Evolutionary conservation across 139 green algal species (phyloP).

Genomic region (Auxenochlorella pyrenoidosa): DNA sequence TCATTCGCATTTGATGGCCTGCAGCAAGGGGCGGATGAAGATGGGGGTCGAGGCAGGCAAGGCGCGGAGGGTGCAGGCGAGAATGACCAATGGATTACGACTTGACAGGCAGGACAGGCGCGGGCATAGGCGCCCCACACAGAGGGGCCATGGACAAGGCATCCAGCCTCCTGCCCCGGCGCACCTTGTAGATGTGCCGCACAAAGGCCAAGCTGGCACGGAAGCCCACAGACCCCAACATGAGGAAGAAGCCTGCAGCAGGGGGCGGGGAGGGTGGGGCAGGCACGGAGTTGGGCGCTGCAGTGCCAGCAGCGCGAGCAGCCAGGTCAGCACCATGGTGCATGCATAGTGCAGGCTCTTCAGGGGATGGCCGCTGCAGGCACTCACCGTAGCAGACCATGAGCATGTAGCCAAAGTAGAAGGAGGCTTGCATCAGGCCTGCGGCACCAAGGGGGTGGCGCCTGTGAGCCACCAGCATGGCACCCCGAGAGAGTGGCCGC

Average conservation of each 20-base stretch:
- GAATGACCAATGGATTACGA: no score
- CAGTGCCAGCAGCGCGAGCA: neutral
- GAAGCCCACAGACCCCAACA: constrained; percentile 92
- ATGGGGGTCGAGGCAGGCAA: neutral
- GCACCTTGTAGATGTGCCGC: constrained; percentile 79
- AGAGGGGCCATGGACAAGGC: no score
- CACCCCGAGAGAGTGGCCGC: no score
- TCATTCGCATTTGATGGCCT: constrained; percentile 75
- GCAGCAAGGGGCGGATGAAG: neutral
- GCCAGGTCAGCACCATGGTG: no score
- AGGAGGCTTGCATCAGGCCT: constrained; percentile 76
- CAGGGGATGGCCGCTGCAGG: no score
- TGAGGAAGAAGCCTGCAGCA: constrained; percentile 27
- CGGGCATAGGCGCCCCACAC: no score
- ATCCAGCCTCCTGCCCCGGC: no score
- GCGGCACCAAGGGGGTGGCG: neutral
- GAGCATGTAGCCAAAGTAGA: constrained; percentile 92
- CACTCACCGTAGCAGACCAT: constrained; percentile 70
- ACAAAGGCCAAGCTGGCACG: constrained; percentile 83
- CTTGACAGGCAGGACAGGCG: no score
- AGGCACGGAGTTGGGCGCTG: neutral
- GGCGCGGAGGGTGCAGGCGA: neutral
- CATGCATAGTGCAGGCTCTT: no score
- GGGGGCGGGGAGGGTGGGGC: neutral
- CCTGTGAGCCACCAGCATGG: no score